Base-by-base conservation (phyloP, 352 stramenopile genomes). In the Globisporangium barbulae region DNA sequence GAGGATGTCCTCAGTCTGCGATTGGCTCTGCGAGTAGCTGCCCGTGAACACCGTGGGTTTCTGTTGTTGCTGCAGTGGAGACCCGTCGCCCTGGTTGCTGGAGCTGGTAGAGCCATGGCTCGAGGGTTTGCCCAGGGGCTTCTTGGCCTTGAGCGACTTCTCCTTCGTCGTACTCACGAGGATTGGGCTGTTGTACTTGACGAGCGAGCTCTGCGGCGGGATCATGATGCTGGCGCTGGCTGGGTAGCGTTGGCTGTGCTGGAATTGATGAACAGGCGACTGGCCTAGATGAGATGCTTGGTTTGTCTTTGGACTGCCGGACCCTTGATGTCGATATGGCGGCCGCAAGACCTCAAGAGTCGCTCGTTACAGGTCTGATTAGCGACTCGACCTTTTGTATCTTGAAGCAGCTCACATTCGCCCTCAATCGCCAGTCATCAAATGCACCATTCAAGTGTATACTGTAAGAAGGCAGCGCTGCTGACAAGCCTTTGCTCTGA, bases 161-260 rank as follows among this genome's bases (percentile, higher is more conserved):
- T 94, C 83, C 70, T 93, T 94, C 62, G 84, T 96, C 53, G 88
- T 93, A 62, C 79, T 95, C 55, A 97, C 89, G 55, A 97, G 74
- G 64, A 96, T 91, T 58, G 90, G 88, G 61, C 87, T 96, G 65
- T 96, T 92, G 79, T 97, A 97, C 73, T 96, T 96, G 50, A 97
- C 90, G 28, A 97, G 73, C 57, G 84, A 94, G 62, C 74, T 91
- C 70, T 96, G 84, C 47, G 86, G 86, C 28, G 88, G 88, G 28
- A 95, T 90, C 88, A 96, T 96, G 33, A 3, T 56, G 58, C 25
- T 28, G 25, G 25, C 25, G 25, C 25, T 28, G 25, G 25, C 25
- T 28, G 25, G 25, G 25, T 28, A 2, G 25, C 25, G 25, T 28
- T 28, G 25, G 25, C 25, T 28, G 25, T 28, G 25, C 25, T 2